Evolutionary conservation across 441 rosid genomes (phyloP), one percentile per base, ranked within the genome.

Genomic region (Populus hybrid): DNA sequence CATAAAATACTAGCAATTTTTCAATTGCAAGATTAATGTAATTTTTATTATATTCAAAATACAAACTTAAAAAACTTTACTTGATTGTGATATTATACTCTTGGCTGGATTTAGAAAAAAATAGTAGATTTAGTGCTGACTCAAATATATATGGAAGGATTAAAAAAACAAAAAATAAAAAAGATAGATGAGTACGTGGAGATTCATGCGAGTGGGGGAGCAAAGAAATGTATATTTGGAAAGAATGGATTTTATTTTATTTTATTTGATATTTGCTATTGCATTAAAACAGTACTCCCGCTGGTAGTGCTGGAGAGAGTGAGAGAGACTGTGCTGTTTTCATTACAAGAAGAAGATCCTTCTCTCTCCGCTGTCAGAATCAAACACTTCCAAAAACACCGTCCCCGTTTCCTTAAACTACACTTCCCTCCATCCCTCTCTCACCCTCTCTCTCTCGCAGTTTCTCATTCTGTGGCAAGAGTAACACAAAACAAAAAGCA

Each of bases 301-400:
- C 66, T 21, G 4, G 28, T 1, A 63, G 66, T 9, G 28, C 28
- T 9, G 1, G 66, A 21, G 70, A 67, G 70, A 26, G n/a, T 10
- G 24, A 63, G 24, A 63, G 66, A 19, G 67, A 24, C 6, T 5
- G 35, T 16, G 6, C n/a, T 72, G 26, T 34, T 72, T 53, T 71
- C 73, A 73, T 73, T 67, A 24, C 68, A 73, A 19, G 24, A 69
- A 2, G 10, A 28, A 30, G 79, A 24, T 36, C 61, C 57, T 35
- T 57, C 73, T 50, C 71, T 46, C 75, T 18, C 63, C 70, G 35
- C 65, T 76, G 79, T 80, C 82, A 19, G 73, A 72, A 71, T 70
- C 76, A 38, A 67, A 80, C 69, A 71, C 76, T 21, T 71, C 67
- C 57, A 7, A 46, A 6, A 30, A 50, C 71, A 19, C 72, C 50